These are phyloP conservation scores for Cladosporium sp. DNA, from an alignment of 2,329 filamentous ascomycete species.

Conservation along the genomic window DNA sequence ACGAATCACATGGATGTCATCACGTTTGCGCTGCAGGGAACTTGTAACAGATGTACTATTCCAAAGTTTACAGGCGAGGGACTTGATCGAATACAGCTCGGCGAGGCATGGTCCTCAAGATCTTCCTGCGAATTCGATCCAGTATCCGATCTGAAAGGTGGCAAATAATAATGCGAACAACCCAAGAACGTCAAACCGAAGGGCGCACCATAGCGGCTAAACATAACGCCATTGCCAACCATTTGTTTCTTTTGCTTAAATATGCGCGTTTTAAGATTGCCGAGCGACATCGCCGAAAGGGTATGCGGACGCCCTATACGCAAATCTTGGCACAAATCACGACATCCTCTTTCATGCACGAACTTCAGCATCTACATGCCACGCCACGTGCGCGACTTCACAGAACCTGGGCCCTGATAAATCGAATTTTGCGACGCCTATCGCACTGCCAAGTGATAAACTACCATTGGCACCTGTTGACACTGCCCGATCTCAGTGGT, in stretches of 20 bases:
- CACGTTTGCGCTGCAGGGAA: neutral
- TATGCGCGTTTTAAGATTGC: neutral
- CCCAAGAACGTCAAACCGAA: neutral
- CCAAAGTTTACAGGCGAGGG: neutral
- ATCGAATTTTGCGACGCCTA: neutral
- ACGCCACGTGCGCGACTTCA: neutral
- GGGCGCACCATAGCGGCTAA: neutral
- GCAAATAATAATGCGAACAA: neutral
- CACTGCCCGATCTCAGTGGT: neutral
- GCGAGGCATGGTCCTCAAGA: neutral
- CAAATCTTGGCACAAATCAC: constrained; percentile 18
- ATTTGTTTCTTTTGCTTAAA: neutral
- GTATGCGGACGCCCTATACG: neutral
- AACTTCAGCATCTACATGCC: neutral
- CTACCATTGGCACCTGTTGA: neutral
- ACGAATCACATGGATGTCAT: neutral
- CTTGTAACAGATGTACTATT: neutral
- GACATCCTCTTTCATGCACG: constrained; percentile 2
- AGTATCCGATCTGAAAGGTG: neutral
- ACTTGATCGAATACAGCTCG: neutral
- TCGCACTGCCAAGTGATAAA: constrained; percentile 13
- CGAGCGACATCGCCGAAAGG: neutral
- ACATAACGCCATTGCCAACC: neutral
- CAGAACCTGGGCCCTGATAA: neutral
- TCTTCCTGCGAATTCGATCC: neutral